Base-by-base conservation (phyloP, 176 grass and related monocot species). In the Thalia dealbata region DNA sequence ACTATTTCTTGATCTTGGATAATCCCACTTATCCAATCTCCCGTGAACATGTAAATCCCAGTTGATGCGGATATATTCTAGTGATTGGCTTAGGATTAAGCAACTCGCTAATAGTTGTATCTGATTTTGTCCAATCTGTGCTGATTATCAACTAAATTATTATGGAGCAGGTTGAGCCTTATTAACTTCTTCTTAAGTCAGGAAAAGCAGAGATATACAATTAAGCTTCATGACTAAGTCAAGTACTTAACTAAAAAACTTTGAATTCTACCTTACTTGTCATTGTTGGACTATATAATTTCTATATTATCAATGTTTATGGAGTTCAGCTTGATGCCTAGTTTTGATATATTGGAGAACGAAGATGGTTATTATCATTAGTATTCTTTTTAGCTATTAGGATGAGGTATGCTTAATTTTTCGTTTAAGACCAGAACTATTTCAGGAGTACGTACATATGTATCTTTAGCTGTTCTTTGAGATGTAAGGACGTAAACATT, bases 401-500 rank as follows among this genome's bases (percentile, higher is more conserved):
- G 32, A 44, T 16, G n/a, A 62, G 44, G 48, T n/a, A n/a, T n/a
- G n/a, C 35, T 64, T 59, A 10, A 61, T 59, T 22, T 15, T 71
- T 8, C n/a, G 41, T 38, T 79, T 2, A 18, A 0, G 64, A 23
- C 22, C 48, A 18, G 21, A 79, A 12, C 60, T 56, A 72, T 50
- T 0, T 67, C 67, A 26, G 71, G 75, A 65, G 79, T 66, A 78
- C 81, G 60, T 71, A 80, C 92, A 64, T 30, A 15, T 30, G 28
- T 68, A 23, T 44, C 9, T 68, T 68, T 43, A 68, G 35, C n/a
- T 68, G 38, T 68, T 44, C 29, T 32, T 7, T 29, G 35, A 44
- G 11, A 19, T 22, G 0, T 68, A n/a, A 9, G 65, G n/a, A n/a
- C 6, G 43, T 43, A 10, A 41, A 15, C 14, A 4, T 18, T 44